Percentiles rank a stretch among this genome's conserved stretches.
phyloP scores from a whole-genome alignment of 306 rosid species.

The Cicer judaicum region DNA sequence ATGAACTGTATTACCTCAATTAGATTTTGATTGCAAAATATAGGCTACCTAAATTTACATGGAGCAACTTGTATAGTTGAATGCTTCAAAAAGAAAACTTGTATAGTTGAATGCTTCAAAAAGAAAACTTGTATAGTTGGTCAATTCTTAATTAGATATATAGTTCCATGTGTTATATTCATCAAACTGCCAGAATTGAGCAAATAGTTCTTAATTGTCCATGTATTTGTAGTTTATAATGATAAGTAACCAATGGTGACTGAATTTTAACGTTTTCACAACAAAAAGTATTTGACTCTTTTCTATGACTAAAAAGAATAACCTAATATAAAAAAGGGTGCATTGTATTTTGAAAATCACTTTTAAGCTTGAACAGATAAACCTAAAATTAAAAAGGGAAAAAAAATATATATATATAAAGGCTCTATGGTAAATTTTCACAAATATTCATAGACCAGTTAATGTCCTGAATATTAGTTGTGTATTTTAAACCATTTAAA shows the following conservation, averaged over 20 bases:
- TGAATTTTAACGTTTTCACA: background rate
- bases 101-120: constrained; percentile 1
- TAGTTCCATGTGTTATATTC: constrained; percentile 1
- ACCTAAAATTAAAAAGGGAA: background rate
- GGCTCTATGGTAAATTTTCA: background rate
- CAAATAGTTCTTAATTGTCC: constrained; percentile 7
- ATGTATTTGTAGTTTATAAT: constrained; percentile 8
- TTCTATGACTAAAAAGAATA: background rate
- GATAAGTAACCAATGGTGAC: background rate
- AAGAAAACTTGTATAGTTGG: background rate
- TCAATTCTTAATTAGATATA: background rate
- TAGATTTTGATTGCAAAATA: constrained; percentile 11
- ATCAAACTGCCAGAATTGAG: background rate
- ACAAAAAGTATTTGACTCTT: background rate
- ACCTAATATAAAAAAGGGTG: too few relatives aligned
- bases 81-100: background rate
- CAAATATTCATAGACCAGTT: background rate
- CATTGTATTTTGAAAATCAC: background rate
- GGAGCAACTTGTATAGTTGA: constrained; percentile 20
- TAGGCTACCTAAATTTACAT: constrained; percentile 1
- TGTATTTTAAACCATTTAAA: background rate
- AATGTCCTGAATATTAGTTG: background rate
- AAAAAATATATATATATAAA: background rate
- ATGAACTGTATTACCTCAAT: constrained; percentile 2
- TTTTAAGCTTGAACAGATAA: background rate